phyloP scores from a whole-genome alignment of 1,284 basidiomycete species.

The Microbotryum lychnidis-dioicae region DNA sequence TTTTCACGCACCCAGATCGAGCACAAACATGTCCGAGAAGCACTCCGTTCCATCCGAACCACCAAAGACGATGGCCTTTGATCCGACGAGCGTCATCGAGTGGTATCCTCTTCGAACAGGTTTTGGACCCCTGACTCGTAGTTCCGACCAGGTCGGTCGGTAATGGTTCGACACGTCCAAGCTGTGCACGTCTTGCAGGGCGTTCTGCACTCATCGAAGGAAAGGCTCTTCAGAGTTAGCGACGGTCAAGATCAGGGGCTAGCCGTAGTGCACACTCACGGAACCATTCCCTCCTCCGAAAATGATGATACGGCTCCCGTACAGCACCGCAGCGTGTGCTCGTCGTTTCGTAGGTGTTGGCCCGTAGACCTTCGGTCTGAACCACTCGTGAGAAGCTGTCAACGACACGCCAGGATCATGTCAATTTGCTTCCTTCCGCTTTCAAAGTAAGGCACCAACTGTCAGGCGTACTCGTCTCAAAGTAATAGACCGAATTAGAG shows the following conservation, averaged over 20 bases:
- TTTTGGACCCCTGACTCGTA: slow-evolving; percentile 19
- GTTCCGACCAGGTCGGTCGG: slow-evolving; percentile 20
- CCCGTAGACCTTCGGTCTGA: slow-evolving; percentile 21
- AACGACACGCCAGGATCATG: not conserved
- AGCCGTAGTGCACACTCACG: no score
- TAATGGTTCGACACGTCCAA: slow-evolving; percentile 23
- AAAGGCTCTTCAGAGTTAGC: no score
- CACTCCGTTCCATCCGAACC: slow-evolving; percentile 27
- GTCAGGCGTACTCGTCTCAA: slow-evolving; percentile 22
- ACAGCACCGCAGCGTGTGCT: slow-evolving; percentile 31
- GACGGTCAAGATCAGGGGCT: no score
- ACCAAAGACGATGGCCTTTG: slow-evolving; percentile 19
- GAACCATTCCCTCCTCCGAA: slow-evolving; percentile 35
- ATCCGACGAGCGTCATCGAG: slow-evolving; percentile 25
- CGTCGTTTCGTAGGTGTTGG: slow-evolving; percentile 25
- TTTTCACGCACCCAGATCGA: slow-evolving; percentile 19
- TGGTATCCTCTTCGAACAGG: slow-evolving; percentile 31
- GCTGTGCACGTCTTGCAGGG: slow-evolving; percentile 29
- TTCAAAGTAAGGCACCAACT: not conserved
- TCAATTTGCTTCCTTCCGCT: slow-evolving; percentile 3
- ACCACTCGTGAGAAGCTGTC: slow-evolving; percentile 22
- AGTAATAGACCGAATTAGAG: slow-evolving; percentile 29
- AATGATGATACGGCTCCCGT: slow-evolving; percentile 24
- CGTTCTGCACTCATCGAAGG: slow-evolving; percentile 1
- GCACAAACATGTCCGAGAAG: slow-evolving; percentile 22